Percentiles rank a stretch among this genome's conserved stretches.
Evolutionary conservation across 768 basidiomycete species (phyloP).

Genomic region (Dictyophora rubrovolvata): DNA sequence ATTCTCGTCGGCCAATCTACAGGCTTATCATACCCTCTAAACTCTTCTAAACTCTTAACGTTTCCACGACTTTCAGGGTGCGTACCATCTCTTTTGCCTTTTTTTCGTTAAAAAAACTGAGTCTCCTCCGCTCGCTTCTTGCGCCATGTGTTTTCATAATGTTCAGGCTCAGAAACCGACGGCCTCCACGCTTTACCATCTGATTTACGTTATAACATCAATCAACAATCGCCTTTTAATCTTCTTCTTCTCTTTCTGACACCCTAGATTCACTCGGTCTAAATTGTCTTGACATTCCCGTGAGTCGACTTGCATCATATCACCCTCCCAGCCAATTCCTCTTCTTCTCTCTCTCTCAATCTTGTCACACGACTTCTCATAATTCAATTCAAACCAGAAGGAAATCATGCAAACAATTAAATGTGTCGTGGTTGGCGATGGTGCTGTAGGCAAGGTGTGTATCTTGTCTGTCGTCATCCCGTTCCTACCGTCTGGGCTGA

Average conservation of each 20-base stretch:
- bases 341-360: background rate
- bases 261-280: background rate
- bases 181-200: background rate
- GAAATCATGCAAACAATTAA: conserved; percentile 86
- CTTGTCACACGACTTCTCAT: background rate
- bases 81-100: background rate
- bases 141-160: background rate
- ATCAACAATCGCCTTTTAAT: background rate
- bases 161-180: background rate
- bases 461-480: background rate
- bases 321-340: background rate
- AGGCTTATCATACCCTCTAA: background rate
- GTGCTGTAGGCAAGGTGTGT: conserved; percentile 87
- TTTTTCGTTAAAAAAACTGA: background rate
- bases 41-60: background rate
- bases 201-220: background rate
- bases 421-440: conserved; percentile 95
- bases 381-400: background rate
- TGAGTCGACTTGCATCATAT: background rate
- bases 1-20: too few species aligned
- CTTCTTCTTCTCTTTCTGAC: background rate
- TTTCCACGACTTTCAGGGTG: background rate
- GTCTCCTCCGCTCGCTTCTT: background rate
- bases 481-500: background rate
- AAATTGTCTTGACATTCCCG: background rate